These are phyloP conservation scores for Babesia microti DNA, from an alignment of 169 alveolate species.

Conservation along the genomic window DNA sequence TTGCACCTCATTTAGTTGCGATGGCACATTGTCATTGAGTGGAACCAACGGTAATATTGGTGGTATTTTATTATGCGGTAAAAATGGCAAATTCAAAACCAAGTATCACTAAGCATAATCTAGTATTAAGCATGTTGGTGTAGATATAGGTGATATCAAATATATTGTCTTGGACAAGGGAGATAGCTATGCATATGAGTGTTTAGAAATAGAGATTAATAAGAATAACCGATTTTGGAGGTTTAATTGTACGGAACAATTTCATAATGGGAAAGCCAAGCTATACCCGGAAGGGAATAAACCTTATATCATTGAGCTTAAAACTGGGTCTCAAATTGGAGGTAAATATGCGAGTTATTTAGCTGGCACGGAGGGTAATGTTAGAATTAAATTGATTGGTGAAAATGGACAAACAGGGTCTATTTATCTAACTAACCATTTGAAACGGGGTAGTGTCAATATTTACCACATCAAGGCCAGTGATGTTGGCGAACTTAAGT, in stretches of 20 bases:
- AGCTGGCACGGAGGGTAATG: conserved; percentile 68
- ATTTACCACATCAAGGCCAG: conserved; percentile 68
- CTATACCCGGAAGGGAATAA: conserved; percentile 39
- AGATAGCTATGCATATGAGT: too few species aligned
- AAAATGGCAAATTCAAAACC: too few species aligned
- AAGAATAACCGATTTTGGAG: conserved; percentile 77
- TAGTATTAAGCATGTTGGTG: too few species aligned
- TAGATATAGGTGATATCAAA: too few species aligned
- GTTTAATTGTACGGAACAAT: conserved; percentile 68
- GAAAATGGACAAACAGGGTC: conserved; percentile 61
- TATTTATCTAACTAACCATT: conserved; percentile 53
- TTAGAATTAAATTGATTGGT: conserved; percentile 59
- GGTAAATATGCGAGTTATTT: too few species aligned
- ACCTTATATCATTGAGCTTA: conserved; percentile 52
- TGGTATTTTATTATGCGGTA: too few species aligned
- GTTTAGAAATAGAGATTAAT: too few species aligned
- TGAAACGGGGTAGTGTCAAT: conserved; percentile 48
- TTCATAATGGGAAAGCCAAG: conserved; percentile 39
- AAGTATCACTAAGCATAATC: too few species aligned
- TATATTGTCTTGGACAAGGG: too few species aligned
- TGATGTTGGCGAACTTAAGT: conserved; percentile 68
- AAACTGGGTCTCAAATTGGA: conserved; percentile 61
- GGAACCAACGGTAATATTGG: too few species aligned
- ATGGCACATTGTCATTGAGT: too few species aligned
- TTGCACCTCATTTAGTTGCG: too few species aligned